Evolutionary conservation across 257 asterid species (phyloP).

Genomic region (Marsdenia floribunda): DNA sequence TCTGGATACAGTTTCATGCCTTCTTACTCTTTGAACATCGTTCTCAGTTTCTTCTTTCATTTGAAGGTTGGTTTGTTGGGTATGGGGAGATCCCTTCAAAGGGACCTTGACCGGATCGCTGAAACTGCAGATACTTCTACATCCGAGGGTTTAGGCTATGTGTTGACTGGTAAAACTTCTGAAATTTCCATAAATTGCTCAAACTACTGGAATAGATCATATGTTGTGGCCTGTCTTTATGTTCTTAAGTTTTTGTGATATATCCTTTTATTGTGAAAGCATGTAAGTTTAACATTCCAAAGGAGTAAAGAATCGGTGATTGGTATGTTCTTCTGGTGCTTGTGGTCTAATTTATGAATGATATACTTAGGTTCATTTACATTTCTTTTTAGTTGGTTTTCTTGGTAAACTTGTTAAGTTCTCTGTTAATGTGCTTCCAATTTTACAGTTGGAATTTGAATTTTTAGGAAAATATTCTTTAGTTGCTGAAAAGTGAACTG

Average conservation of each 20-base stretch:
- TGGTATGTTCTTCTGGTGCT: not conserved
- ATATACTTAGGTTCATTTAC: not conserved
- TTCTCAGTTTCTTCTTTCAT: constrained; percentile 1
- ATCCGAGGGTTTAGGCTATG: constrained; percentile 80
- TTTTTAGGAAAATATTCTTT: not conserved
- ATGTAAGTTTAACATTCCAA: not conserved
- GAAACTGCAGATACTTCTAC: constrained; percentile 91
- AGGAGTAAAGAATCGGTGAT: not conserved
- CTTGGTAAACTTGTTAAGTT: not conserved
- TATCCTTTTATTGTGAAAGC: not conserved
- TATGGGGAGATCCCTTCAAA: constrained; percentile 80
- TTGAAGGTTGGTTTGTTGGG: constrained; percentile 89
- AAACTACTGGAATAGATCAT: not conserved
- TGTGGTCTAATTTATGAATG: not conserved
- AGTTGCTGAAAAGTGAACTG: not conserved
- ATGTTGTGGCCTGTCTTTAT: not conserved
- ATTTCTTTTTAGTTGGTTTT: not conserved
- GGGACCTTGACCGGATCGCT: constrained; percentile 86
- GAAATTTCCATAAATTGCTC: not conserved
- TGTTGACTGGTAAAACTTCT: constrained; percentile 66
- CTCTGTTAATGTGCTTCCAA: not conserved
- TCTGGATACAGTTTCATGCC: not conserved
- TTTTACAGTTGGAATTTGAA: not conserved
- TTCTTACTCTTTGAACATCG: constrained; percentile 2
- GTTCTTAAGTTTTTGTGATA: not conserved